Conservation (phyloP, 2,329 filamentous ascomycete species). For the Cladosporium cucumerinum region DNA sequence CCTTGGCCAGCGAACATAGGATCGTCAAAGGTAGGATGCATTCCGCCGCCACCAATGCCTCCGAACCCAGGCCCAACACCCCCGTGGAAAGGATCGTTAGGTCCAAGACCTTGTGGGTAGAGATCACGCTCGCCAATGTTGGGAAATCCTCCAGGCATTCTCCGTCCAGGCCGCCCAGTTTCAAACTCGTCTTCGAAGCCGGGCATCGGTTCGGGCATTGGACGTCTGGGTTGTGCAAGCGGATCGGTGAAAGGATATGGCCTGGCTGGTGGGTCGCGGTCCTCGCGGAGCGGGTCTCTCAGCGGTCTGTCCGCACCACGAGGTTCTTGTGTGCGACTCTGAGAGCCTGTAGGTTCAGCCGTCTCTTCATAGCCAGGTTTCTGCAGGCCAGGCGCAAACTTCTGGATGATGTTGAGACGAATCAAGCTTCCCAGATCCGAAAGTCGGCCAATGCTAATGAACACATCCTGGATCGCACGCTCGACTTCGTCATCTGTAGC, state of each 20-base stretch:
- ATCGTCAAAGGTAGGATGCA: conserved; percentile 96
- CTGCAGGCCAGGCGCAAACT: conserved; percentile 70
- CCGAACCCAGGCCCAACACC: conserved; percentile 54
- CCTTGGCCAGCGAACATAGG: conserved; percentile 66
- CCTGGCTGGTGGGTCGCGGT: conserved; percentile 56
- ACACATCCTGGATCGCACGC: conserved; percentile 54
- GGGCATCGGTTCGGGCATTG: conserved; percentile 71
- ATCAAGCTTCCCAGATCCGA: conserved; percentile 66
- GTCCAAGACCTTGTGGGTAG: conserved; percentile 80
- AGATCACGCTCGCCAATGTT: conserved; percentile 82
- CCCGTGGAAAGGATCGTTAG: conserved; percentile 74
- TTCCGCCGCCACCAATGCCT: conserved; percentile 65
- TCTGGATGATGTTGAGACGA: conserved; percentile 78
- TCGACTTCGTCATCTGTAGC: conserved; percentile 40
- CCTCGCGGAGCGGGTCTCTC: conserved; percentile 50
- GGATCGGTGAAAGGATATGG: conserved; percentile 61
- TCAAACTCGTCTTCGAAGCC: conserved; percentile 93
- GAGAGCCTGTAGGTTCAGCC: conserved; percentile 22
- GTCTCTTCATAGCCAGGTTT: conserved; percentile 75
- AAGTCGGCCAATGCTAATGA: conserved; percentile 70
- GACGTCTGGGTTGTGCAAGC: conserved; percentile 60
- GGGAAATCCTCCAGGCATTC: conserved; percentile 30
- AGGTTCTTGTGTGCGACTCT: conserved; percentile 6
- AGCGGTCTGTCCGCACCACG: conserved; percentile 33
- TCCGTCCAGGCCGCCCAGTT: conserved; percentile 65